Percentiles rank a stretch among this genome's conserved stretches.
Conservation (phyloP, 257 asterid genomes). For the Capsicum baccatum region DNA sequence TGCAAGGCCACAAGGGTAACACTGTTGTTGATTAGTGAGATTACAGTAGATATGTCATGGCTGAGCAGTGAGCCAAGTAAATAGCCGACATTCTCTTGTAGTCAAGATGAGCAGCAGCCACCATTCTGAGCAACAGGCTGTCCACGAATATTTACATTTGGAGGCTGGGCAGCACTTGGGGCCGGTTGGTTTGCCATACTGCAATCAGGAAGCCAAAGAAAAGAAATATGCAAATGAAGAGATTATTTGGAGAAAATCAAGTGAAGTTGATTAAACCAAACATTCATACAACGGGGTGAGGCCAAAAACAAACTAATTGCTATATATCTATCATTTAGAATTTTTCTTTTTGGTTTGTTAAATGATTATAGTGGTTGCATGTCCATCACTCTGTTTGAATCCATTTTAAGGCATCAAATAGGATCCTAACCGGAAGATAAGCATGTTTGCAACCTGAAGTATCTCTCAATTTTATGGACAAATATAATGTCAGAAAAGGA, state of each 20-base stretch:
- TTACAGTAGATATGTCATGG: conserved; percentile 28
- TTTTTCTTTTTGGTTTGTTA: not conserved
- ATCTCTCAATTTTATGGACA: not conserved
- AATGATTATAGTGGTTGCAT: not conserved
- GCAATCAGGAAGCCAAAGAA: conserved; percentile 19
- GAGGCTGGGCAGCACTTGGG: conserved; percentile 43
- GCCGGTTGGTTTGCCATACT: conserved; percentile 67
- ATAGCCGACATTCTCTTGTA: not conserved
- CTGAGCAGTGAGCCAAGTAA: not conserved
- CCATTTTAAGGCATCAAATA: not conserved
- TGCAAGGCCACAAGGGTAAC: not conserved
- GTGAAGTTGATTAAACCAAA: not conserved
- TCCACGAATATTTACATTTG: conserved; percentile 54
- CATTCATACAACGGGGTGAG: not conserved
- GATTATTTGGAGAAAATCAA: not conserved
- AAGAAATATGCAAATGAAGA: conserved; percentile 12
- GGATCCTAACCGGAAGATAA: not conserved
- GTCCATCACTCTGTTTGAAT: not conserved
- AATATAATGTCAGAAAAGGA: conserved; percentile 20
- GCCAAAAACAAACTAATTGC: not conserved
- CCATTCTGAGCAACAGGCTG: conserved; percentile 54
- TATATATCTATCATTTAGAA: not conserved
- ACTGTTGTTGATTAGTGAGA: not conserved
- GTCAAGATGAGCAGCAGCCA: conserved; percentile 56
- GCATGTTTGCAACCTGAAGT: not conserved